Evolutionary conservation across 1,284 basidiomycete species (phyloP), one percentile per base, ranked within the genome.

Genomic region (Schizophyllum amplum): DNA sequence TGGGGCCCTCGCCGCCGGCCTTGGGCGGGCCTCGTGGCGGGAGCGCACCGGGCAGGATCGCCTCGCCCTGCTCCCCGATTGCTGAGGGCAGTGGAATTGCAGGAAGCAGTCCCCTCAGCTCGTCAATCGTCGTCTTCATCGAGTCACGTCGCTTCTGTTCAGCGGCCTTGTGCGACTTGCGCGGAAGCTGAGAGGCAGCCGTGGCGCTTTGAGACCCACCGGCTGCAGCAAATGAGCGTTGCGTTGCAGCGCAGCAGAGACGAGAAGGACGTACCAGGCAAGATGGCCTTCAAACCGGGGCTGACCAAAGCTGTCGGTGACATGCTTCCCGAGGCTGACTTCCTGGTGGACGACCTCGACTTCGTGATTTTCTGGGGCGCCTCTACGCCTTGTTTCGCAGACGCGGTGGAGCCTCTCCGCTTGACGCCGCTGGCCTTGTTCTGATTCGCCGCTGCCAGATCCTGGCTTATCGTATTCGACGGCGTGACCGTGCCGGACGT

Each of bases 111-210:
- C 79, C 72, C 13, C 96, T 90, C 11, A 99, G 81, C 62, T 98
- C 94, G 70, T 99, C 96, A 68, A 96, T 99, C 17, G 93, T 94
- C 9, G 88, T 87, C 74, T 99, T 99, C 63, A 99, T 83, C 46
- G 90, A 93, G 71, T 99, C 96, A 4, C 96, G 85, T 21, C 96
- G 86, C 69, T 97, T 96, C 69, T 99, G 96, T 71, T 99, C 96
- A 0, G 96, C 96, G 1, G 90, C 92, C 72, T 98, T 98, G 73
- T 99, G 96, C 0, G 94, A 90, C 67, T 94, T 93, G 57, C 90
- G 83, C n/a, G 65, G 64, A 52, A 58, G 52, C 54, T 57, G 63
- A 56, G 59, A 59, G 55, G 65, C 59, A 42, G 63, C 52, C 51
- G n/a, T n/a, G n/a, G n/a, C n/a, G n/a, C n/a, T n/a, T n/a, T 57